Evolutionary conservation across 306 rosid species (phyloP), one percentile per base, ranked within the genome.

Genomic region (Prunus campanulata): DNA sequence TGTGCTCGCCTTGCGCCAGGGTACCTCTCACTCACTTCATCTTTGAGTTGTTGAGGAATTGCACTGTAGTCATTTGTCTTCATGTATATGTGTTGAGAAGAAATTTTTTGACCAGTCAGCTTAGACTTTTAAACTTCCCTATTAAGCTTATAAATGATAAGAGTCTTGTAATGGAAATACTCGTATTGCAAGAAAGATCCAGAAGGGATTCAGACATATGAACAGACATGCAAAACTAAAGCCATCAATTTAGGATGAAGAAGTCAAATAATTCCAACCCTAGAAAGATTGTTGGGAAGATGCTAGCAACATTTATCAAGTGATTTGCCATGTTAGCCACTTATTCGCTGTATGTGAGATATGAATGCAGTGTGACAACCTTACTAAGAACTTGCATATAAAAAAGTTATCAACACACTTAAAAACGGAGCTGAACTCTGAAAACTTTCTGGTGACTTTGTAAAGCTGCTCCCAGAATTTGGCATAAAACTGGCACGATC

Each of bases 11-110:
- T 90, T 77, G 99, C 99, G 70, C 65, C 99, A 0, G 97, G 88
- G 56, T 95, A 95, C 80, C 96, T 90, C 83, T 95, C 99, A 64
- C 91, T 78, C 80, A 95, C 72, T 85, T 92, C 91, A 83, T 95
- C 99, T 82, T 89, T 95, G 51, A 95, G 96, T 84, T 80, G 89
- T 79, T 88, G 97, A 71, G 99, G 97, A 86, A 89, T 88, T 59
- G 97, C 99, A 55, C 97, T 84, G 88, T 89, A 92, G 90, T 95
- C 99, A 68, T 95, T 95, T 75, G 99, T 95, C 99, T 95, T 71
- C 77, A 76, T 66, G 87, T 72, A 56, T 39, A 55, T 24, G 30
- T 11, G n/a, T 60, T n/a, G 47, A 54, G 54, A 57, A 72, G 55
- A 72, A 42, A 42, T 5, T 24, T 55, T 57, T 19, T 39, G 11